Evolutionary conservation across 1,284 basidiomycete genomes (phyloP), one percentile per base, ranked within the genome.

Genomic region (Anthracocystis panici-leucophaei): DNA sequence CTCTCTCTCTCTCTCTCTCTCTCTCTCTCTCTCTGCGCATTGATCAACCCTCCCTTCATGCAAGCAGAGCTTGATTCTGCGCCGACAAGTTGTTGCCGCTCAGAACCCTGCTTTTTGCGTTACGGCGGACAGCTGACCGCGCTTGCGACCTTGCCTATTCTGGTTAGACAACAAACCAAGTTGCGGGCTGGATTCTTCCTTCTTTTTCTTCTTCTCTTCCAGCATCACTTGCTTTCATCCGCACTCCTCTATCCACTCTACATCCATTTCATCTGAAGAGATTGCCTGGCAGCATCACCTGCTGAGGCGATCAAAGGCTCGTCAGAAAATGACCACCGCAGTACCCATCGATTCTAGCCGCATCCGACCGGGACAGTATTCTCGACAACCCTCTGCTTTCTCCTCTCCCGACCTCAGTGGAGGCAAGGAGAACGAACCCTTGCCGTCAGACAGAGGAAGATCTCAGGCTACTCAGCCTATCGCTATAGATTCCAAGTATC

Each of bases 311-410:
- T 41, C 31, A 16, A 52, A 48, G 25, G 51, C 50, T 54, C 45
- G 58, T 51, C 57, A 55, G 2, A 38, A 16, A 31, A 71, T 71
- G 68, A 63, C 63, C 50, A 46, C 58, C 56, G 68, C 55, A 18
- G 52, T 40, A 20, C 57, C 67, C 41, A 58, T 55, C 55, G 59
- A 68, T n/a, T 50, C 65, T 10, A 53, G 27, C 21, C 67, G 60
- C 29, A 75, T 75, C 49, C 61, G 61, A 44, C 74, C 74, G 1
- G 74, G 74, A 23, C 74, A 69, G 49, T 76, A 76, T 53, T 76
- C 74, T 20, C 61, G 74, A 21, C 66, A 75, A 21, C 51, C 59
- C 35, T 57, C 58, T n/a, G 54, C 27, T 29, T 50, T 44, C 23
- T 42, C 64, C 29, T 29, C 29, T 2, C 54, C 62, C 6, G 44